phyloP scores from a whole-genome alignment of 495 filamentous ascomycete genomes.

The Penicillium angulare region DNA sequence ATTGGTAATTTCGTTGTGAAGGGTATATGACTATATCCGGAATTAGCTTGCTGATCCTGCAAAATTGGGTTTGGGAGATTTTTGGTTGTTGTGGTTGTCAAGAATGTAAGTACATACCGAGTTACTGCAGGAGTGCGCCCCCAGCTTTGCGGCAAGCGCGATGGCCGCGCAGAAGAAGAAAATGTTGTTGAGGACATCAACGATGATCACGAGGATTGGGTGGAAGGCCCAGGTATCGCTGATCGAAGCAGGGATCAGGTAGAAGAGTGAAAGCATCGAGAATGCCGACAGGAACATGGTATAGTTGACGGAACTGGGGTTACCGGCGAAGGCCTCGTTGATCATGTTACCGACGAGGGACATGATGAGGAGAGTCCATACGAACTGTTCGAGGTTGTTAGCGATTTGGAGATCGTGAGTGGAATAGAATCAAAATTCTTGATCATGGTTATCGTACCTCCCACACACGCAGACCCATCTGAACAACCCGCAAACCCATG shows the following conservation, averaged over 20 bases:
- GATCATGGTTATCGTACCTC: slow-evolving; percentile 27
- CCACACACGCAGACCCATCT: slow-evolving; percentile 38
- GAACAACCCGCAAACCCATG: slow-evolving; percentile 32
- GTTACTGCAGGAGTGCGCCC: slow-evolving; percentile 61
- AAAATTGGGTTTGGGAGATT: no score
- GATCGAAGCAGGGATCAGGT: slow-evolving; percentile 55
- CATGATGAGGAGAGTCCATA: slow-evolving; percentile 66
- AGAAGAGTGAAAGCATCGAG: slow-evolving; percentile 62
- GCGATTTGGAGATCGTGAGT: background rate
- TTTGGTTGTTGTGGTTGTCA: no score
- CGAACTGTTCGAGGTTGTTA: slow-evolving; percentile 43
- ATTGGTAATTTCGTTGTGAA: slow-evolving; percentile 58
- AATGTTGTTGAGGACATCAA: slow-evolving; percentile 60
- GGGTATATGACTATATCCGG: slow-evolving; percentile 47
- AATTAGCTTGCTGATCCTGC: no score
- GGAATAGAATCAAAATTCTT: background rate
- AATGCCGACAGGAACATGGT: slow-evolving; percentile 65
- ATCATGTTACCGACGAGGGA: slow-evolving; percentile 70
- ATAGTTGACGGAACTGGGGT: slow-evolving; percentile 60
- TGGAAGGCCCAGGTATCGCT: slow-evolving; percentile 46
- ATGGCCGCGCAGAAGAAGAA: slow-evolving; percentile 67
- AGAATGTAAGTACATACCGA: slow-evolving; percentile 42
- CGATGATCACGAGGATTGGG: slow-evolving; percentile 53
- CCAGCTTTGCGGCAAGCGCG: slow-evolving; percentile 60
- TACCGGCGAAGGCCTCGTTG: slow-evolving; percentile 49